Evolutionary conservation across 306 rosid genomes (phyloP).

Genomic region (Acacia melanoxylon): DNA sequence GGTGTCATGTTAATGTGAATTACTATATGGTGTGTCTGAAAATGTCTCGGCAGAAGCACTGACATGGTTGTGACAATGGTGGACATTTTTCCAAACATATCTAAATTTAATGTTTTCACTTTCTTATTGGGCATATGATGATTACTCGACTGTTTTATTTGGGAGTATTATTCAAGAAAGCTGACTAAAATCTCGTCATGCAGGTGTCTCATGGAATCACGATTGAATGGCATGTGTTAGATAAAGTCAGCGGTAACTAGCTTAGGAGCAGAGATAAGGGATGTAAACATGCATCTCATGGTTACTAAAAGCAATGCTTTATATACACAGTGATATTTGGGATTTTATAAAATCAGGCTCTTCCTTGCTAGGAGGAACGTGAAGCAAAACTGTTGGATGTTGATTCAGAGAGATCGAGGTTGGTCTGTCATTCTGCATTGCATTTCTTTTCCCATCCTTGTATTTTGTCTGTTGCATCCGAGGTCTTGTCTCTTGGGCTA

Average conservation of each 20-base stretch:
- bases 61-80: neutral
- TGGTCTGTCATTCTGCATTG: neutral
- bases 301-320: slow-evolving; percentile 3
- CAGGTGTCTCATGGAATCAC: slow-evolving; percentile 19
- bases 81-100: neutral
- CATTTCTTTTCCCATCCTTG: neutral
- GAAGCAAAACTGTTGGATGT: slow-evolving; percentile 12
- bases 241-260: neutral
- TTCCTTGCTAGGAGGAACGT: neutral
- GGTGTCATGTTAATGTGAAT: neutral
- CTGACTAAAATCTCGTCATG: slow-evolving; percentile 12
- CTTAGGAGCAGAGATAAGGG: neutral
- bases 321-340: slow-evolving; percentile 20
- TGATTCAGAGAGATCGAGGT: neutral
- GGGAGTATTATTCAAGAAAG: neutral
- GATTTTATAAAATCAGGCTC: slow-evolving; percentile 26
- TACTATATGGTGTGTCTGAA: neutral
- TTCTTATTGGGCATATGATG: slow-evolving; percentile 14
- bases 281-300: slow-evolving; percentile 6
- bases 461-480: neutral
- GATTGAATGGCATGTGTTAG: slow-evolving; percentile 7
- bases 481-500: neutral
- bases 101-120: neutral
- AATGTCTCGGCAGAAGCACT: neutral
- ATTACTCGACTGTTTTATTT: slow-evolving; percentile 15